phyloP scores from a whole-genome alignment of 331 rosid species.

The Acacia pycnantha region DNA sequence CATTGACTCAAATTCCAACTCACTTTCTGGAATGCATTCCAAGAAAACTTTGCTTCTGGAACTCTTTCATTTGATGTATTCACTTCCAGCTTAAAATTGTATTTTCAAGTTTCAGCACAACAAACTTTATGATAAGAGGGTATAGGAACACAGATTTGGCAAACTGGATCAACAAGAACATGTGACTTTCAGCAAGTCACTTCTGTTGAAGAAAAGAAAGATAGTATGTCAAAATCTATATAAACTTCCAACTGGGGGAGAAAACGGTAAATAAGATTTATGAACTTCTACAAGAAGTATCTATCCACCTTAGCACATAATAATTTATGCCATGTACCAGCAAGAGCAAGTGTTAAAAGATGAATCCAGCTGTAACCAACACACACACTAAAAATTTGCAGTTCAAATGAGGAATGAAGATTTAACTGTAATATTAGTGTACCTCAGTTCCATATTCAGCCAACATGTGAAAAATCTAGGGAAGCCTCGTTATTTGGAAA shows the following conservation, averaged over 20 bases:
- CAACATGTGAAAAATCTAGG: not conserved
- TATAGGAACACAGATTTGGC: not conserved
- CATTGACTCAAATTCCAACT: not conserved
- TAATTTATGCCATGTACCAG: not conserved
- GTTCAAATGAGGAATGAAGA: not conserved
- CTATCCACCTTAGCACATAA: not conserved
- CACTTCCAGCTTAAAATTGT: not conserved
- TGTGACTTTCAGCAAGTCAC: not conserved
- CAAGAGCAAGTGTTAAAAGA: not conserved
- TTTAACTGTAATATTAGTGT: not conserved
- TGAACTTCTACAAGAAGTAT: not conserved
- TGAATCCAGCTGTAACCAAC: not conserved
- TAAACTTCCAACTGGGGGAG: constrained; percentile 8
- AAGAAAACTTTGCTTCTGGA: not conserved
- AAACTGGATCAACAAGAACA: not conserved
- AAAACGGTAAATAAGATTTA: not conserved
- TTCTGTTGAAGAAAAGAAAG: not conserved
- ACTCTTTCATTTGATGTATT: constrained; percentile 2
- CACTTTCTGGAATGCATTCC: not conserved
- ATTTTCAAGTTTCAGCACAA: not conserved
- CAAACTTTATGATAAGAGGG: not conserved
- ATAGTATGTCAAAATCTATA: not conserved
- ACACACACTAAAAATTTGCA: not conserved
- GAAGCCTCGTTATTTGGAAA: not conserved
- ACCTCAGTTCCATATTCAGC: not conserved